Base-by-base conservation (phyloP, 2,329 filamentous ascomycete genomes). In the Venturia pyrina region DNA sequence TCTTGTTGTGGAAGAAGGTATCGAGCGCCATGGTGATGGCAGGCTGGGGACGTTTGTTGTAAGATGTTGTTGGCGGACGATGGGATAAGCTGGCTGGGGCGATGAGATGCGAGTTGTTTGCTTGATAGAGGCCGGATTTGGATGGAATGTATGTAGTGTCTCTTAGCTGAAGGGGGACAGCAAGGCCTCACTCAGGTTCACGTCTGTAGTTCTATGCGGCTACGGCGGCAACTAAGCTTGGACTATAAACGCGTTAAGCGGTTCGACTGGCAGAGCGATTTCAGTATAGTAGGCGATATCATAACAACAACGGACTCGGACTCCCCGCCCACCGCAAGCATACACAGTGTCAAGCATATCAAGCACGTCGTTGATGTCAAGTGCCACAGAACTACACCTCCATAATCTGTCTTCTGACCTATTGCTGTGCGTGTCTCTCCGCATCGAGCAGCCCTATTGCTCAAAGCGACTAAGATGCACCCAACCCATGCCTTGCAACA, bases 1-100 rank as follows among this genome's bases (percentile, higher is more conserved):
- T 98, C 85, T 99, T 99, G 85, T 98, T 98, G 82, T 95, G 91
- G 80, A 96, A 99, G 83, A 97, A 99, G 80, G 90, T 96, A 80
- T 98, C 95, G 81, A 99, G 90, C 86, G 93, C 93, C 95, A 99
- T 99, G 77, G 76, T 88, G 85, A 78, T 77, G 67, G 59, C 32
- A 43, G 24, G 65, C 64, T 66, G 63, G 2, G 53, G 59, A 68
- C 57, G 28, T 59, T 34, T 59, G 53, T 37, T 59, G 28, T 32
- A 37, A 15, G 66, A 59, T 21, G 28, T 37, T 21, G 28, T 11
- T 8, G 24, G 3, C 3, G 7, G 37, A 21, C 8, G 60, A 15
- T 40, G 34, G 15, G 21, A 19, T n/a, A 40, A 62, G 53, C 28
- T 37, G 53, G 28, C 15, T 37, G 53, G 28, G 62, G 13, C 32